These are phyloP conservation scores for Cryoendolithus antarcticus DNA, from an alignment of 2,329 filamentous ascomycete species.

Conservation along the genomic window DNA sequence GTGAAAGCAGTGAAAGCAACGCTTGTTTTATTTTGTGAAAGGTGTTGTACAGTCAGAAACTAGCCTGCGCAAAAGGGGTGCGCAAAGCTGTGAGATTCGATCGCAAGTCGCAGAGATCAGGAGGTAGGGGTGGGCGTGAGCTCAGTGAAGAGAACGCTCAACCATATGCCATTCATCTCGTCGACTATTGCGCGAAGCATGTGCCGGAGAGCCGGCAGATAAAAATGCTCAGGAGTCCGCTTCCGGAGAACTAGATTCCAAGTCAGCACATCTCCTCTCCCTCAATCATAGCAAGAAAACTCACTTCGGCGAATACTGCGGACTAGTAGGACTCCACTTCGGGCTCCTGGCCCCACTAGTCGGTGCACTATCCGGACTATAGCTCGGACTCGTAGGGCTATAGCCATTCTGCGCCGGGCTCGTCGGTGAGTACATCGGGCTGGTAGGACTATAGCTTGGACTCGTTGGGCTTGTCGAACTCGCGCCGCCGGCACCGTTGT, in stretches of 20 bases:
- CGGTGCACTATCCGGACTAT: too few species aligned
- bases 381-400: constrained; percentile 16
- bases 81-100: too few species aligned
- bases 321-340: constrained; percentile 45
- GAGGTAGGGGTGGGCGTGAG: constrained; percentile 13
- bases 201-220: constrained; percentile 1
- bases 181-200: constrained; percentile 4
- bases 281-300: constrained; percentile 11
- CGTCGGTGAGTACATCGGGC: constrained; percentile 32
- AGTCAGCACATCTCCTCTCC: constrained; percentile 1
- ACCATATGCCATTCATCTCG: neutral
- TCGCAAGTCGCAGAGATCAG: constrained; percentile 3
- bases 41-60: too few species aligned
- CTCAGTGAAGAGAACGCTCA: constrained; percentile 24
- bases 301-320: constrained; percentile 37
- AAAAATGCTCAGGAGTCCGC: constrained; percentile 10
- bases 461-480: constrained; percentile 39
- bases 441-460: constrained; percentile 41
- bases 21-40: too few species aligned
- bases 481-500: constrained; percentile 24
- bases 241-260: constrained; percentile 15
- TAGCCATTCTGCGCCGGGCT: constrained; percentile 12
- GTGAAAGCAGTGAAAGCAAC: too few species aligned
- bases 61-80: too few species aligned
- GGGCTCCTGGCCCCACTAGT: too few species aligned